Evolutionary conservation across 2,329 filamentous ascomycete species (phyloP).

Genomic region (Microcyclospora pomicola): DNA sequence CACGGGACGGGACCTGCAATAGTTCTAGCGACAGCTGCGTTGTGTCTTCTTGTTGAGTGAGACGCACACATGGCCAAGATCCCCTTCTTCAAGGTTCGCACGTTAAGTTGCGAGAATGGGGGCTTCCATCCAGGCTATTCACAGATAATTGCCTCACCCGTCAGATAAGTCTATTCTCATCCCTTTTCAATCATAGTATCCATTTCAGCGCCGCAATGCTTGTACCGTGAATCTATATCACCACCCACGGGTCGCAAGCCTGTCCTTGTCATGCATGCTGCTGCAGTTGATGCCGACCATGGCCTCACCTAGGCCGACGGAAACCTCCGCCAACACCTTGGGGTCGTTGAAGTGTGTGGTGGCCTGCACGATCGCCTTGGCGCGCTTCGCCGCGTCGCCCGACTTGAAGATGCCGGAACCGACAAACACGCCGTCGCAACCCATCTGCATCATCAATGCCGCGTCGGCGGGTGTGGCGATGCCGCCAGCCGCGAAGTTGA

Average conservation of each 20-base stretch:
- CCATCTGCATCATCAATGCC: constrained; percentile 97
- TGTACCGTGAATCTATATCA: constrained; percentile 24
- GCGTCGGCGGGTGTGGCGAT: constrained; percentile 98
- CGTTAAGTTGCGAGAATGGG: no score
- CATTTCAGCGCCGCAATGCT: no score
- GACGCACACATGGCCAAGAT: no score
- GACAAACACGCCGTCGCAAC: constrained; percentile 95
- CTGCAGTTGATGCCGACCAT: constrained; percentile 93
- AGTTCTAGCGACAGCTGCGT: no score
- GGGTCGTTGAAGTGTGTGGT: constrained; percentile 82
- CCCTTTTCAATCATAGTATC: no score
- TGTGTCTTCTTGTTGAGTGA: no score
- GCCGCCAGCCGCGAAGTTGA: constrained; percentile 96
- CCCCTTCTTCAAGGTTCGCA: no score
- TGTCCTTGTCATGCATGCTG: constrained; percentile 63
- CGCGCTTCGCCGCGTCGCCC: constrained; percentile 76
- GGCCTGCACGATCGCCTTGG: constrained; percentile 87
- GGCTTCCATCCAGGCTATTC: no score
- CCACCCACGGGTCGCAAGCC: constrained; percentile 76
- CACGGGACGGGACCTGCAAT: no score
- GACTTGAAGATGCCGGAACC: constrained; percentile 96
- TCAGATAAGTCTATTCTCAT: no score
- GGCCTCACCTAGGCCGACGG: constrained; percentile 81
- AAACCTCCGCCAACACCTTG: constrained; percentile 73
- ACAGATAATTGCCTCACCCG: no score